Evolutionary conservation across 148 eudicot species (phyloP), one percentile per base, ranked within the genome.

Genomic region (Suaeda aralocaspica): DNA sequence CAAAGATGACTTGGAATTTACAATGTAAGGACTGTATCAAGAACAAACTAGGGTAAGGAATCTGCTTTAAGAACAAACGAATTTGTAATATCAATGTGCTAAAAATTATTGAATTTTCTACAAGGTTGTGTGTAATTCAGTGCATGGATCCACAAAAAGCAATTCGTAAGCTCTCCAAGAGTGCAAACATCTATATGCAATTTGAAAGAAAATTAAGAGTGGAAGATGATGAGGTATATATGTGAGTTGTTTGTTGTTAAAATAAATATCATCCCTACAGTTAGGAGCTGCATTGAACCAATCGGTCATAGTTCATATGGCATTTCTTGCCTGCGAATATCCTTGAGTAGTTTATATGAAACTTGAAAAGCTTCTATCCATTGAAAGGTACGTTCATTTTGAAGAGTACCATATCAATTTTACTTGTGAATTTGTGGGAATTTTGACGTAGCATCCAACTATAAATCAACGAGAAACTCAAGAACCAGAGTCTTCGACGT

Each of bases 211-310:
- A 68, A 36, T 73, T 95, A 74, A 80, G 77, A 83, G 82, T 70
- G 79, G 96, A 91, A 87, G 99, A 87, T 70, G 99, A 91, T 46
- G 99, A 95, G 99, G 99, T 91, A 80, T 63, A 49, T 39, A 68
- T 51, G 42, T 67, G 67, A 52, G 21, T 46, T 18, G 36, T 42
- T 24, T 0, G n/a, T 44, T 30, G 10, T 29, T n/a, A n/a, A 24
- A 72, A 59, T 45, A 49, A 24, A n/a, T 49, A 22, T 41, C 22
- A 5, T 59, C 9, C 51, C 10, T 71, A 4, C 16, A 6, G n/a
- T n/a, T n/a, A n/a, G n/a, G n/a, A n/a, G n/a, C n/a, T 45, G 50
- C 7, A 9, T 34, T n/a, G n/a, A n/a, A n/a, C n/a, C n/a, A n/a
- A n/a, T n/a, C n/a, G n/a, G n/a, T 33, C 63, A 59, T 28, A 19